Evolutionary conservation across 2,329 filamentous ascomycete genomes (phyloP).

Genomic region (Dothistroma septosporum): DNA sequence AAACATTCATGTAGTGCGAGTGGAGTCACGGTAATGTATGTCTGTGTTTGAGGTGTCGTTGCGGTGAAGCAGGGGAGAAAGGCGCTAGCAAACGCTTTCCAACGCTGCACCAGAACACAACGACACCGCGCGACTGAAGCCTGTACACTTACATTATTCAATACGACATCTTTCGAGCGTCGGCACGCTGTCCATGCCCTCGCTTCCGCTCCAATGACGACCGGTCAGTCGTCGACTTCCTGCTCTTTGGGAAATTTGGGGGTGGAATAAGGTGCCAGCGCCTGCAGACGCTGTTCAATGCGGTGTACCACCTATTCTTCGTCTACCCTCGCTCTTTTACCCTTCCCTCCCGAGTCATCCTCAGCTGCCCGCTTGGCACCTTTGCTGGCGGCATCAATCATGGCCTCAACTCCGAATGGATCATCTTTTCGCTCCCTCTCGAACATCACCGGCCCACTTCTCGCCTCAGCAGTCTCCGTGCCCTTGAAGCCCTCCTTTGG

Average conservation of each 20-base stretch:
- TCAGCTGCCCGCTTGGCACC: conserved; percentile 68
- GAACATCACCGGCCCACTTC: conserved; percentile 92
- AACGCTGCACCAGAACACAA: not conserved
- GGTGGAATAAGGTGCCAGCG: too few species aligned
- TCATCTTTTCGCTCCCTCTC: conserved; percentile 76
- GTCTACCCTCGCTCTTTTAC: conserved; percentile 74
- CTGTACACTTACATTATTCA: not conserved
- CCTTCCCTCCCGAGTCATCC: conserved; percentile 53
- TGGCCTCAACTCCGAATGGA: conserved; percentile 91
- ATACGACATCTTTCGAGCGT: not conserved
- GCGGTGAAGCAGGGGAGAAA: not conserved
- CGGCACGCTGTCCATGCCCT: too few species aligned
- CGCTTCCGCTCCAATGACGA: too few species aligned
- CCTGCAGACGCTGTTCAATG: not conserved
- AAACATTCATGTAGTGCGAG: not conserved
- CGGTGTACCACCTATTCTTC: conserved; percentile 50
- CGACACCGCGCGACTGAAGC: not conserved
- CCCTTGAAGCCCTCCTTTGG: conserved; percentile 80
- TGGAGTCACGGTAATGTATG: not conserved
- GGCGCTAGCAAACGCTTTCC: not conserved
- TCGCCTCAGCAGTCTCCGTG: conserved; percentile 72
- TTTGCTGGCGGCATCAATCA: conserved; percentile 74
- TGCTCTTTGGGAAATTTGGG: too few species aligned
- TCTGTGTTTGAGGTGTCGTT: not conserved
- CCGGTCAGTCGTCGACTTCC: too few species aligned